These are phyloP conservation scores for Geotrichum fermentans DNA, from an alignment of 1,139 yeast genomes.

Conservation along the genomic window DNA sequence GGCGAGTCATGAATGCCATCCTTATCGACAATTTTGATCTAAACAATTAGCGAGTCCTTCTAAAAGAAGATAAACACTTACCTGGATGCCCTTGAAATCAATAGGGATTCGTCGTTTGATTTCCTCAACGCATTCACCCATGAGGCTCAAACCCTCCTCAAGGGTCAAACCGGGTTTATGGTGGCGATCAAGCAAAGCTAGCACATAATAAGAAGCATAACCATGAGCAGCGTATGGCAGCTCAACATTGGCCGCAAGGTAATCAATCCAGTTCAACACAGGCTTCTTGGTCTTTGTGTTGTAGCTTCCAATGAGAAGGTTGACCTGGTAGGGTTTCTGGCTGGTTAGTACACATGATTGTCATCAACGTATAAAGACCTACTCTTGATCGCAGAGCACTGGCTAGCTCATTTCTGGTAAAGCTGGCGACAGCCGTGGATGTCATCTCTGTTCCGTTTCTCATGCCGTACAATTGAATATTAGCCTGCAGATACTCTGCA, in stretches of 20 bases:
- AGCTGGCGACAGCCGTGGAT: conserved; percentile 73
- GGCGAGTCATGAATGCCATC: conserved; percentile 21
- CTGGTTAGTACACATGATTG: not conserved
- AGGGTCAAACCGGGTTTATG: conserved; percentile 71
- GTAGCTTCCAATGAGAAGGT: conserved; percentile 80
- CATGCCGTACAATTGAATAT: conserved; percentile 80
- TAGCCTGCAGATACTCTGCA: conserved; percentile 91
- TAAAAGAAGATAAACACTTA: conserved; percentile 16
- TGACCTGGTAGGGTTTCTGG: conserved; percentile 89
- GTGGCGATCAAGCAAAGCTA: conserved; percentile 87
- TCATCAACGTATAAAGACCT: conserved; percentile 25
- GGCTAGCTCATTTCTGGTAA: conserved; percentile 84
- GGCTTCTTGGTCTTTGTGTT: conserved; percentile 62
- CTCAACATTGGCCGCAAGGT: conserved; percentile 84
- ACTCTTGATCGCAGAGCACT: conserved; percentile 74
- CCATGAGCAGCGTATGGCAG: conserved; percentile 97
- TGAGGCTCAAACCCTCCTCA: conserved; percentile 74
- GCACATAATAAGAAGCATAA: conserved; percentile 89
- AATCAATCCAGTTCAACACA: conserved; percentile 83
- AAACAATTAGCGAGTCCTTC: not conserved
- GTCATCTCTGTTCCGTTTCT: conserved; percentile 75
- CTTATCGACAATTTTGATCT: conserved; percentile 15
- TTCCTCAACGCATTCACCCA: conserved; percentile 71
- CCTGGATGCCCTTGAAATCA: conserved; percentile 84
- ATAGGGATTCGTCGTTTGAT: conserved; percentile 86